Percentiles rank a stretch among this genome's conserved stretches.
These are phyloP conservation scores for Fistulinella cinereoalba DNA, from an alignment of 1,284 basidiomycete species.

Conservation along the genomic window DNA sequence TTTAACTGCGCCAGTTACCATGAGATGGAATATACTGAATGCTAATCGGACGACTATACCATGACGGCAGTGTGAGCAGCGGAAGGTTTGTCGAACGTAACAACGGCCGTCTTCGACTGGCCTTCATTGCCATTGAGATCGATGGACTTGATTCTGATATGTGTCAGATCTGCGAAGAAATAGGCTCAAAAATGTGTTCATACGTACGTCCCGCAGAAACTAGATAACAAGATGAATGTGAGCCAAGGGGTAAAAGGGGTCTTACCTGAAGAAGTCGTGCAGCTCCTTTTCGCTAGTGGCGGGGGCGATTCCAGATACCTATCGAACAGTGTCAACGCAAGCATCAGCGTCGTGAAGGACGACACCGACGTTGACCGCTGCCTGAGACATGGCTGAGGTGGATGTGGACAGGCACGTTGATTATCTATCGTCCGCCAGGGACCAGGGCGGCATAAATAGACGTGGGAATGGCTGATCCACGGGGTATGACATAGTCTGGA, in stretches of 20 bases:
- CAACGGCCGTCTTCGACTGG: slow-evolving; percentile 44
- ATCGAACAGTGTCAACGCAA: not conserved
- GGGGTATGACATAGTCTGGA: slow-evolving; percentile 13
- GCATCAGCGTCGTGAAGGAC: not conserved
- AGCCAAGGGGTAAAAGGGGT: slow-evolving; percentile 5
- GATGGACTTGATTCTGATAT: slow-evolving; percentile 63
- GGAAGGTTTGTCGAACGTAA: slow-evolving; percentile 73
- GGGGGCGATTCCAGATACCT: slow-evolving; percentile 66
- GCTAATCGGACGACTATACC: slow-evolving; percentile 36
- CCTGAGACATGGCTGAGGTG: slow-evolving; percentile 21
- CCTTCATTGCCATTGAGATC: slow-evolving; percentile 43
- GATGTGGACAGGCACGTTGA: not conserved
- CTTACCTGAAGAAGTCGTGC: slow-evolving; percentile 74
- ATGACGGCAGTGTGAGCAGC: slow-evolving; percentile 81
- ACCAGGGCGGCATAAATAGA: not conserved
- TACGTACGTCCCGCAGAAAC: slow-evolving; percentile 75
- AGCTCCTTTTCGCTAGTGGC: slow-evolving; percentile 61
- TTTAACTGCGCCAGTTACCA: slow-evolving; percentile 53
- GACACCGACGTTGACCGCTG: slow-evolving; percentile 23
- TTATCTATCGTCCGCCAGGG: slow-evolving; percentile 5
- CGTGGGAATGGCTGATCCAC: slow-evolving; percentile 15
- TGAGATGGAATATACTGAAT: not conserved
- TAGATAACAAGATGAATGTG: slow-evolving; percentile 29
- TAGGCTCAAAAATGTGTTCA: not conserved
- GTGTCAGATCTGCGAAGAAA: not conserved